Conservation (phyloP, 192 early-diverging fungal species). For the Gorgonomyces haynaldii region DNA sequence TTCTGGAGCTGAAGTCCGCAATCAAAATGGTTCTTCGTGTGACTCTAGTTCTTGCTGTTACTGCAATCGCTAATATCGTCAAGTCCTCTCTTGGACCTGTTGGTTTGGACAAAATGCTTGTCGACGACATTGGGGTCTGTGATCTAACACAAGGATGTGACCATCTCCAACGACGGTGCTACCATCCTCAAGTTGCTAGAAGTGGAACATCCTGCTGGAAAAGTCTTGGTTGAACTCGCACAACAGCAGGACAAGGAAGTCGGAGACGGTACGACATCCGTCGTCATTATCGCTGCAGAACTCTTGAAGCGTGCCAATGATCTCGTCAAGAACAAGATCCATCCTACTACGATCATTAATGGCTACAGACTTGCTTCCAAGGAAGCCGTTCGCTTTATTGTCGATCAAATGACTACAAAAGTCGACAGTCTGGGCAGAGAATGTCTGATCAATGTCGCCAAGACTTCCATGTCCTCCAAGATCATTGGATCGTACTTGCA, state of each 20-base stretch:
- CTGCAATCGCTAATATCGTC: constrained; percentile 95
- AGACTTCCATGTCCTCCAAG: constrained; percentile 96
- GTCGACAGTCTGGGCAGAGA: constrained; percentile 89
- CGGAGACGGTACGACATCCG: constrained; percentile 98
- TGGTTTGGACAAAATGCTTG: constrained; percentile 99
- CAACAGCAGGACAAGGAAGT: constrained; percentile 99
- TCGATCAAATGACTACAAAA: constrained; percentile 88
- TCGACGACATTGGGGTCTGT: constrained; percentile 94
- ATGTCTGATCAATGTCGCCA: constrained; percentile 90
- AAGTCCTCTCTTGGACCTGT: constrained; percentile 98
- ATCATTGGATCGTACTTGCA: constrained; percentile 82
- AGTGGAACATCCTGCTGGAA: constrained; percentile 96
- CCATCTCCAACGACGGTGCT: constrained; percentile 98
- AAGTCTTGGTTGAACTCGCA: constrained; percentile 93
- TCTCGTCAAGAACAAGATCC: constrained; percentile 96
- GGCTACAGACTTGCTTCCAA: constrained; percentile 94
- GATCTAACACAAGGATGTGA: constrained; percentile 65
- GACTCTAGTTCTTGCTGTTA: constrained; percentile 75
- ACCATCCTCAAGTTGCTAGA: constrained; percentile 95
- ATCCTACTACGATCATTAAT: constrained; percentile 97
- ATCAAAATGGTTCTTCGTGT: constrained; percentile 76
- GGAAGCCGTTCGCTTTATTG: constrained; percentile 97
- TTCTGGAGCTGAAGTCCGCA: constrained; percentile 81
- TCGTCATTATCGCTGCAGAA: constrained; percentile 98
- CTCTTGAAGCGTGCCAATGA: constrained; percentile 92